These are phyloP conservation scores for Xylaria hypoxylon DNA, from an alignment of 2,329 filamentous ascomycete genomes.

Conservation along the genomic window DNA sequence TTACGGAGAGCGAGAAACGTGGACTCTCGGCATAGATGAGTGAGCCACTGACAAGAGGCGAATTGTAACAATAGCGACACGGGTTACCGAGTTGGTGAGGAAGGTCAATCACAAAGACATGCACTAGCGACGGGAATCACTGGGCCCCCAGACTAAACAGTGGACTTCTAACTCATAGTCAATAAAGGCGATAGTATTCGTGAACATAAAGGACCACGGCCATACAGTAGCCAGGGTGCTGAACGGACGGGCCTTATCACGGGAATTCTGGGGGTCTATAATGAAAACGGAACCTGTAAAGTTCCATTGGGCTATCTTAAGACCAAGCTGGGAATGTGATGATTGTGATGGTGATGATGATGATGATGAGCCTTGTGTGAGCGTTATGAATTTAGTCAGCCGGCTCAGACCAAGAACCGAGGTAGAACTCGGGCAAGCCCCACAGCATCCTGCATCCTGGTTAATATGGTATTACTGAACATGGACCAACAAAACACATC, in stretches of 20 bases:
- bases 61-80: constrained; percentile 26
- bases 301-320: not conserved
- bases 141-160: not conserved
- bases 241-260: not conserved
- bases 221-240: not conserved
- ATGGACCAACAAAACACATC: not conserved
- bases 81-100: not conserved
- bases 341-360: not conserved
- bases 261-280: not conserved
- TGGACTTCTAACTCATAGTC: not conserved
- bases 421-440: constrained; percentile 29
- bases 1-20: constrained; percentile 91
- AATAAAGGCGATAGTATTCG: constrained; percentile 2
- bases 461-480: constrained; percentile 8
- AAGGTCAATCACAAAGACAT: not conserved
- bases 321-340: not conserved
- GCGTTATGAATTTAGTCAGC: constrained; percentile 1
- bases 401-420: constrained; percentile 29
- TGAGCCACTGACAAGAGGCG: not conserved
- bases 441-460: constrained; percentile 11
- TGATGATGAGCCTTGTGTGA: too few species aligned
- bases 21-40: constrained; percentile 74
- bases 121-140: not conserved
- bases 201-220: not conserved
- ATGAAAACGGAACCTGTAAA: not conserved